Evolutionary conservation across 2,329 filamentous ascomycete genomes (phyloP).

Genomic region (Sordariomycetes sp.): DNA sequence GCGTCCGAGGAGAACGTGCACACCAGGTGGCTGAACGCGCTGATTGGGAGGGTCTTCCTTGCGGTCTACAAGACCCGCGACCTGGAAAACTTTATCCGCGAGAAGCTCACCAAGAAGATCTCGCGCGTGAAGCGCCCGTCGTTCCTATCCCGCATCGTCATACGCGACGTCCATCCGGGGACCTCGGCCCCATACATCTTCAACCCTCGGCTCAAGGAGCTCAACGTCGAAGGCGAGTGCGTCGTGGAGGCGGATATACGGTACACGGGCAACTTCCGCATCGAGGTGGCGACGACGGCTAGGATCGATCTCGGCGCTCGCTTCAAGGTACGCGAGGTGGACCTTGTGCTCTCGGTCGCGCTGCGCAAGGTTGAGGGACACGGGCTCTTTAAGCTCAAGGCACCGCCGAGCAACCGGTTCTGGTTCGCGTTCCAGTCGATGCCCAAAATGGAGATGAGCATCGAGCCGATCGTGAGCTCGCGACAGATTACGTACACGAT

Average conservation of each 20-base stretch:
- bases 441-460: conserved; percentile 86
- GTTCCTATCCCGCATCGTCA: conserved; percentile 74
- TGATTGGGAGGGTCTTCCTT: conserved; percentile 80
- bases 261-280: conserved; percentile 78
- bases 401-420: conserved; percentile 87
- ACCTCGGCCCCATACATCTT: conserved; percentile 79
- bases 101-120: conserved; percentile 93
- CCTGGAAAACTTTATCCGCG: conserved; percentile 63
- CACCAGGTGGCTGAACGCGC: conserved; percentile 84
- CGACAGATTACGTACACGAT: conserved; percentile 91
- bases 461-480: conserved; percentile 90
- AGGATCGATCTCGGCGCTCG: conserved; percentile 80
- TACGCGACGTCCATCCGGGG: conserved; percentile 75
- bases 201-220: conserved; percentile 74
- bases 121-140: conserved; percentile 82
- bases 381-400: conserved; percentile 75
- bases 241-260: conserved; percentile 75
- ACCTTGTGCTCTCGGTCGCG: conserved; percentile 74
- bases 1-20: conserved; percentile 84
- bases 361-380: conserved; percentile 80
- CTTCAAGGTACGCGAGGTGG: conserved; percentile 84
- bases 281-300: conserved; percentile 86
- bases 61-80: conserved; percentile 76
- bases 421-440: conserved; percentile 94
- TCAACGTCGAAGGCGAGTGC: conserved; percentile 86